Evolutionary conservation across 169 alveolate species (phyloP).

Genomic region (Eimeria nieschulzi): DNA sequence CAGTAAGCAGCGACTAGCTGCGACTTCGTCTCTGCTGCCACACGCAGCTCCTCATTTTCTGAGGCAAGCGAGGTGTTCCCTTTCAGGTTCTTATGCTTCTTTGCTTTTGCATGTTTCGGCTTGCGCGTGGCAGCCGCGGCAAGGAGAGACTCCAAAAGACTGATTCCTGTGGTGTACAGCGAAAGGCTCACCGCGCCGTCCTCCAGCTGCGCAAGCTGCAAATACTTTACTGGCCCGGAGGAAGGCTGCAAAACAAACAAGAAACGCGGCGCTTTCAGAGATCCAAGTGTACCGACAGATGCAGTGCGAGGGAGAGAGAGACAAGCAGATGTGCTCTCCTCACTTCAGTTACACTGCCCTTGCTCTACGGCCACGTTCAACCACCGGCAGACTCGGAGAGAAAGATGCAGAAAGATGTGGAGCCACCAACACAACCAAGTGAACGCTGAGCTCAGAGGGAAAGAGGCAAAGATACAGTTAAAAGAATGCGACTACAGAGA

Average conservation of each 20-base stretch:
- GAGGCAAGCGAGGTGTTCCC: not conserved
- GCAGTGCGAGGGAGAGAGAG: not conserved
- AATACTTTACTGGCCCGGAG: slow-evolving; percentile 45
- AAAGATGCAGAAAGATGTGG: too few species aligned
- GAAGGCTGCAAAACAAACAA: slow-evolving; percentile 5
- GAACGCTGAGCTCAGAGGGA: not conserved
- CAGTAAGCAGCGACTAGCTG: slow-evolving; percentile 37
- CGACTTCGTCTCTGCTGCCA: slow-evolving; percentile 13
- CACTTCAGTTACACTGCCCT: not conserved
- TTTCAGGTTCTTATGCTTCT: not conserved
- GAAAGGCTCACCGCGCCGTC: slow-evolving; percentile 41
- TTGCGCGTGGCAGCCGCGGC: not conserved
- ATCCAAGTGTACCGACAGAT: not conserved
- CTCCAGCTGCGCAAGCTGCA: slow-evolving; percentile 61
- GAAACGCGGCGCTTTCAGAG: not conserved
- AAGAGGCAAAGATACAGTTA: not conserved
- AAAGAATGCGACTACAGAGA: not conserved
- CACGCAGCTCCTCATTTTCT: not conserved
- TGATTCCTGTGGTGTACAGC: slow-evolving; percentile 14
- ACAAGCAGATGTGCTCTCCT: not conserved
- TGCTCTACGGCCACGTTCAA: not conserved
- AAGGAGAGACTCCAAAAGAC: slow-evolving; percentile 11
- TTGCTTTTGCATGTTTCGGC: not conserved
- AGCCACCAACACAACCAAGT: not conserved
- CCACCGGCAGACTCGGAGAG: not conserved